phyloP scores from a whole-genome alignment of 306 rosid species.

The Glycyrrhiza uralensis region DNA sequence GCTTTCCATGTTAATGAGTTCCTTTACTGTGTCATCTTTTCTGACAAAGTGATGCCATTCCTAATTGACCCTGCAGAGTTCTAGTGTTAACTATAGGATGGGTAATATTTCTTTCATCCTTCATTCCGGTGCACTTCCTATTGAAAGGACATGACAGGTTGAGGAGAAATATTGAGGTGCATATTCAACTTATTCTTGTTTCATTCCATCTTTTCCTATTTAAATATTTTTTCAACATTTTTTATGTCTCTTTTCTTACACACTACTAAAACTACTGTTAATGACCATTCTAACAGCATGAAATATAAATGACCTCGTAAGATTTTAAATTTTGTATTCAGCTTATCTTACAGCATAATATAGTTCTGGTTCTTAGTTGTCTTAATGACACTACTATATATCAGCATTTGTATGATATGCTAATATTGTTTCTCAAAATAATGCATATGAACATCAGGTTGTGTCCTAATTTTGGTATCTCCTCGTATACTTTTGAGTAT shows the following conservation, averaged over 20 bases:
- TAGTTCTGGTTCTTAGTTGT: not conserved
- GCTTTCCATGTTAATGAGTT: conserved; percentile 12
- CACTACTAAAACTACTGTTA: not conserved
- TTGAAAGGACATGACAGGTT: conserved; percentile 67
- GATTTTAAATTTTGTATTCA: not conserved
- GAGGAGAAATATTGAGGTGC: conserved; percentile 84
- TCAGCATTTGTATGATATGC: not conserved
- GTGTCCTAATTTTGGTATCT: conserved; percentile 3
- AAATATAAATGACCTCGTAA: not conserved
- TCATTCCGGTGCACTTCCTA: conserved; percentile 73
- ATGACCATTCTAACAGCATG: not conserved
- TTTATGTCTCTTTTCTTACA: not conserved
- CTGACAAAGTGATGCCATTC: conserved; percentile 29
- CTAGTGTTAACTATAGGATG: conserved; percentile 80
- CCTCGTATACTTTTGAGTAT: not conserved
- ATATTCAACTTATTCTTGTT: conserved; percentile 26
- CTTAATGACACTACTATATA: not conserved
- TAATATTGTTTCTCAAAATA: not conserved
- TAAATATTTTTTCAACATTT: conserved; percentile 34
- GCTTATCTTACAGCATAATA: not conserved
- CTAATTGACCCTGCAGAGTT: conserved; percentile 60
- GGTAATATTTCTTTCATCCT: conserved; percentile 86
- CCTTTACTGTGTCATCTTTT: conserved; percentile 32
- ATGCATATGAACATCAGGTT: not conserved
- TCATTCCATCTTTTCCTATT: conserved; percentile 8